Base-by-base conservation (phyloP, 345 rosid species). In the Eucalyptus camaldulensis region DNA sequence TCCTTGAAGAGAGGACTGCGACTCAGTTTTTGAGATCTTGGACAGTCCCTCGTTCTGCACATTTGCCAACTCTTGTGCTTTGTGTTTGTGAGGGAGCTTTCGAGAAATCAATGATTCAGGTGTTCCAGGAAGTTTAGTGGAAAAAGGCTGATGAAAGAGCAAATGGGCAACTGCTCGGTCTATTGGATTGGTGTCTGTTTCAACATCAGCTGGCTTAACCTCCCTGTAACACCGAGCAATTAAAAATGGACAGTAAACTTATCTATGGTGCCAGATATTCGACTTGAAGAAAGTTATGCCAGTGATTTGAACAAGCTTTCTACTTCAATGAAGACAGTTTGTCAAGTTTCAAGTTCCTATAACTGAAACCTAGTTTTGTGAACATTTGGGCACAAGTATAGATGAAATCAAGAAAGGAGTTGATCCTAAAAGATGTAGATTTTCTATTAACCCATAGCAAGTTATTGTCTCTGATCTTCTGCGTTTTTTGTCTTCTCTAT, bases 111-210 rank as follows among this genome's bases (percentile, higher is more conserved):
- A 95, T 87, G 97, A 95, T 90, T 93, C 94, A 56, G 97, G 93
- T 31, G 94, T 94, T 88, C 91, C 95, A 43, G 92, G 89, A 89
- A 90, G 92, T 87, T 94, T 96, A 89, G 90, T 91, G 4, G 92
- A 89, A 76, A 90, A 60, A 50, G 96, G 96, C 91, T 96, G 92
- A 89, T 95, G 97, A 89, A 98, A 97, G 91, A 98, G 98, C 92
- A 98, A 93, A 93, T 93, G 96, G 86, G 99, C 99, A 87, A 98
- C 96, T 50, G 93, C 92, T 86, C 99, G 95, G 90, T 98, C 99
- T 72, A 96, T 92, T 53, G 98, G 97, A 89, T 98, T 98, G 88
- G 98, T 98, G 93, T 94, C 96, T 56, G 98, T 94, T 94, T 98
- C 99, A 80, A 87, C 92, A 86, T 95, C 96, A 85, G 95, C 90